These are phyloP conservation scores for Medicago lupulina DNA, from an alignment of 306 rosid species.

Conservation along the genomic window DNA sequence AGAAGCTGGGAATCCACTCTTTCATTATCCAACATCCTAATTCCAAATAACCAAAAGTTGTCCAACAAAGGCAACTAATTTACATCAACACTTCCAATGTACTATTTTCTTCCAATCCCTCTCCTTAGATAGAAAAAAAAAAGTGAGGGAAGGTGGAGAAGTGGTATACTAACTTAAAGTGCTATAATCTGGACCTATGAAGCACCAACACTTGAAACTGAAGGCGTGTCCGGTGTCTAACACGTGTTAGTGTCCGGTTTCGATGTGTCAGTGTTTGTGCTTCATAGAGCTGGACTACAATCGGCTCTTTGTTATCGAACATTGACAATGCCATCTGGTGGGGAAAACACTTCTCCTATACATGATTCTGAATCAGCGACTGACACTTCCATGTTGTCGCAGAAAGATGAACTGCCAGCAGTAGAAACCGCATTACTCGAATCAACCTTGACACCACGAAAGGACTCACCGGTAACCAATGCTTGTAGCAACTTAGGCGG, in stretches of 20 bases:
- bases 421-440: slow-evolving; percentile 49
- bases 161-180: slow-evolving; percentile 37
- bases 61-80: slow-evolving; percentile 36
- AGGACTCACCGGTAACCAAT: slow-evolving; percentile 78
- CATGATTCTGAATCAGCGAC: slow-evolving; percentile 61
- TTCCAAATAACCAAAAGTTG: slow-evolving; percentile 26
- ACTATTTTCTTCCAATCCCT: slow-evolving; percentile 17
- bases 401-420: slow-evolving; percentile 48
- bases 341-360: slow-evolving; percentile 53
- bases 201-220: background rate
- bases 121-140: slow-evolving; percentile 33
- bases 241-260: background rate
- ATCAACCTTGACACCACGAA: slow-evolving; percentile 59
- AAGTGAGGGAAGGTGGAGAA: slow-evolving; percentile 37
- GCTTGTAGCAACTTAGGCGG: slow-evolving; percentile 82
- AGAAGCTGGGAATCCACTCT: slow-evolving; percentile 28
- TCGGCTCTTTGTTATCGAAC: slow-evolving; percentile 44
- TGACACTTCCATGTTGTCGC: slow-evolving; percentile 52
- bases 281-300: slow-evolving; percentile 19
- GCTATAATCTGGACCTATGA: slow-evolving; percentile 24
- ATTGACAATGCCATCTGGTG: slow-evolving; percentile 49
- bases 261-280: background rate
- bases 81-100: slow-evolving; percentile 38
- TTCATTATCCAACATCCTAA: slow-evolving; percentile 35
- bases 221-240: background rate